Evolutionary conservation across 257 asterid species (phyloP).

Genomic region (Solanum rostratum): DNA sequence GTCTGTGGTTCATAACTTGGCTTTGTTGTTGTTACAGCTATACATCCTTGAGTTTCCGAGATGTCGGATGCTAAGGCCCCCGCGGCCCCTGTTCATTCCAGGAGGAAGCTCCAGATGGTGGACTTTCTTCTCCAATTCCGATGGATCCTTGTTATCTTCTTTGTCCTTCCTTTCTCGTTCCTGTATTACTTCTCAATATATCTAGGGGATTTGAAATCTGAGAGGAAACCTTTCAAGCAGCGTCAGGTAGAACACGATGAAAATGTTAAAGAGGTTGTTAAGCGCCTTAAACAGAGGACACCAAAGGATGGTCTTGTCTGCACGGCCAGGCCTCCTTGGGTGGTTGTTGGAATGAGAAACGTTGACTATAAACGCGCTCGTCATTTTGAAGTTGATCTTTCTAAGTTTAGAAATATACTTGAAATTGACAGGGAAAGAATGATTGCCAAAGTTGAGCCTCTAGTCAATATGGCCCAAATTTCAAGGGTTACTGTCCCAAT

Average conservation of each 20-base stretch:
- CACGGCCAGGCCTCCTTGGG: neutral
- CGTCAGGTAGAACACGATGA: slow-evolving; percentile 36
- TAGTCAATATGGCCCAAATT: slow-evolving; percentile 89
- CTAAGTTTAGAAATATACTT: slow-evolving; percentile 18
- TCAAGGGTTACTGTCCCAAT: slow-evolving; percentile 66
- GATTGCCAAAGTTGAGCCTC: slow-evolving; percentile 24
- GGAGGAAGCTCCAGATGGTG: slow-evolving; percentile 81
- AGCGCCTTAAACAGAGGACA: neutral
- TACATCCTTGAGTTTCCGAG: slow-evolving; percentile 11
- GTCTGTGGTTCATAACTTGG: neutral
- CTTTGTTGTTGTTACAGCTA: neutral
- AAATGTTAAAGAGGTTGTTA: slow-evolving; percentile 22
- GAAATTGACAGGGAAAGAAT: slow-evolving; percentile 61
- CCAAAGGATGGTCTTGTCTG: neutral
- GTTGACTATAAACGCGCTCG: neutral
- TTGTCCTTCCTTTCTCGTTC: slow-evolving; percentile 2
- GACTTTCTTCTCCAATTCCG: slow-evolving; percentile 36
- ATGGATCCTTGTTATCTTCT: neutral
- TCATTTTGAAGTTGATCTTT: slow-evolving; percentile 3
- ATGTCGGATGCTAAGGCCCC: slow-evolving; percentile 90
- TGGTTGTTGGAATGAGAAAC: neutral
- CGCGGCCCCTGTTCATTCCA: slow-evolving; percentile 69
- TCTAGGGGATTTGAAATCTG: slow-evolving; percentile 36
- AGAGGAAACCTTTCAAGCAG: slow-evolving; percentile 55
- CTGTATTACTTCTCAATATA: neutral